These are phyloP conservation scores for Lepidium africanum DNA, from an alignment of 345 rosid genomes.

Conservation along the genomic window DNA sequence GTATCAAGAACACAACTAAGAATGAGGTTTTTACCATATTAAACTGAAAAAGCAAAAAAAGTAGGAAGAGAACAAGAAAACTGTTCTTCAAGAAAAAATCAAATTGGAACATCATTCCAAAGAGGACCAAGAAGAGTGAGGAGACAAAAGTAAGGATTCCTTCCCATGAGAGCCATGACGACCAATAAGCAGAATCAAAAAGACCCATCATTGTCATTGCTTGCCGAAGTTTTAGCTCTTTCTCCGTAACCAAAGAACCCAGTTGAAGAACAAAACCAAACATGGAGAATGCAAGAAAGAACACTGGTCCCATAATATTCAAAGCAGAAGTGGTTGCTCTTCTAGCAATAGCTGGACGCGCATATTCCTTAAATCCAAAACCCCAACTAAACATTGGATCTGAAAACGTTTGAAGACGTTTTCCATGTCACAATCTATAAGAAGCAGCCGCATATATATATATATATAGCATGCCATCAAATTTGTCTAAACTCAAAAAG, in stretches of 20 bases:
- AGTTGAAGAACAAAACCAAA: constrained; percentile 83
- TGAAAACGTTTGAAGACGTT: constrained; percentile 19
- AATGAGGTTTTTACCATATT: constrained; percentile 57
- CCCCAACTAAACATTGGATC: constrained; percentile 65
- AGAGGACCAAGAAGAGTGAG: constrained; percentile 64
- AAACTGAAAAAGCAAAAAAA: constrained; percentile 76
- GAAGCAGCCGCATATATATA: neutral
- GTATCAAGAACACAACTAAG: neutral
- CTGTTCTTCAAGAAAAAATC: constrained; percentile 80
- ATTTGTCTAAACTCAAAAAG: neutral
- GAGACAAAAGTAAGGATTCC: constrained; percentile 59
- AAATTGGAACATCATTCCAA: constrained; percentile 89
- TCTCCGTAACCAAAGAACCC: constrained; percentile 60
- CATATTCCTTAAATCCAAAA: constrained; percentile 66
- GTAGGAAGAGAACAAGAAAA: constrained; percentile 54
- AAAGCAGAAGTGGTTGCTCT: constrained; percentile 24
- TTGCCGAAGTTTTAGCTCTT: constrained; percentile 97
- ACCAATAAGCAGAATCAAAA: constrained; percentile 78
- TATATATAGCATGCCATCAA: neutral
- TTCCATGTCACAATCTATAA: neutral
- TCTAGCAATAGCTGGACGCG: constrained; percentile 48
- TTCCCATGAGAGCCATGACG: constrained; percentile 90
- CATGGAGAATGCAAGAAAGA: constrained; percentile 89
- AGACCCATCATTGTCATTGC: constrained; percentile 87
- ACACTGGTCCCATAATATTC: constrained; percentile 50